Base-by-base conservation (phyloP, 768 basidiomycete genomes). In the Tylopilus balloui region DNA sequence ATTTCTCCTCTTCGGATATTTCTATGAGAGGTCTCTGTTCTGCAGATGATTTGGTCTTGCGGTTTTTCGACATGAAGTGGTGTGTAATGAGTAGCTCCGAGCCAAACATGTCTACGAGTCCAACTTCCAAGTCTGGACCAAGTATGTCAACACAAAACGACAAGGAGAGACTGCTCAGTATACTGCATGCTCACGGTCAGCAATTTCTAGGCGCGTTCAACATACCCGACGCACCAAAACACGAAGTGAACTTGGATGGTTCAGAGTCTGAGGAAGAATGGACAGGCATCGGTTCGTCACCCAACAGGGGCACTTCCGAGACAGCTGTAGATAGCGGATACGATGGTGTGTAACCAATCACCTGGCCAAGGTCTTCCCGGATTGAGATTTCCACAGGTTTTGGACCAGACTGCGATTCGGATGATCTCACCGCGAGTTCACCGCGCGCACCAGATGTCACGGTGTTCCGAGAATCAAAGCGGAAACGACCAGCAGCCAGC, bases 1-100 rank as follows among this genome's bases (percentile, higher is more conserved):
- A 84, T 73, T 90, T 80, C 63, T 91, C 88, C 2, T 84, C 80
- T 60, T 87, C 81, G 4, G 86, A 62, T 31, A 91, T 81, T 31
- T 83, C 75, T 37, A 77, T 50, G n/a, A 57, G 43, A 46, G 58
- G 58, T 47, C 50, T 55, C 25, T 55, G 51, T 25, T 23, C 49
- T 23, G 53, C 29, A 28, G 49, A 39, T 45, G 44, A 28, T 36
- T 50, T 56, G 38, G 21, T 52, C 42, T 65, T 63, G 51, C 61
- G 60, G 28, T 50, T 65, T 51, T 42, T 65, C 29, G 64, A 66
- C 70, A 70, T 70, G 53, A n/a, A 35, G 9, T 3, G 39, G 27
- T 24, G 45, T 32, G 15, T 15, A 12, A 10, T 25, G 7, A n/a
- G 14, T 6, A 3, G 1, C 17, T 8, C 15, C 2, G 21, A 27